Base-by-base conservation (phyloP, 2,329 filamentous ascomycete genomes). In the Fusarium continuum region DNA sequence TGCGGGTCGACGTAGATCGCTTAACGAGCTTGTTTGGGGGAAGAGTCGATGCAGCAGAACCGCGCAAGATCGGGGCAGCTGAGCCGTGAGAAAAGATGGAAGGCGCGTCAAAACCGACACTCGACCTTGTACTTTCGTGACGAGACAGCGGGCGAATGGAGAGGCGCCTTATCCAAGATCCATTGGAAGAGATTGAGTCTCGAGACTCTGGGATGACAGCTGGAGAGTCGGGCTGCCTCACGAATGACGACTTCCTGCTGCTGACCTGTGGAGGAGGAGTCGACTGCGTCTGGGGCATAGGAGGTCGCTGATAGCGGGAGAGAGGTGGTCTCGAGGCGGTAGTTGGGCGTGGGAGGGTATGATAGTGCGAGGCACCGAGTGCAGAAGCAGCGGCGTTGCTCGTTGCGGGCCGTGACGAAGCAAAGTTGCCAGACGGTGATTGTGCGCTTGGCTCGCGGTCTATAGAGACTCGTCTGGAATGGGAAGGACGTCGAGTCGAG, bases 1-100 rank as follows among this genome's bases (percentile, higher is more conserved):
- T 72, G 46, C 83, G 82, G 40, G 80, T 78, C 17, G 89, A 86
- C 4, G 88, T 83, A 31, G 85, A 82, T 58, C 90, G 86, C 77
- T 94, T 94, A 47, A 93, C 90, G 34, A 93, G 81, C 78, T 92
- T 93, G 75, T 93, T 93, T 16, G 87, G 88, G 8, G 85, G 79
- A 26, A 86, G 75, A 59, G 81, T 81, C 66, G 74, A 76, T 64
- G 73, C 77, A 16, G 74, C 58, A 16, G 79, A 72, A 36, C 60
- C 61, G 28, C 71, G 64, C 19, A 78, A 75, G 55, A 92, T 89
- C 14, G 89, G 88, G 20, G 83, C 86, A 2, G 82, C 84, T 29
- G 90, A 92, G 56, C 83, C 85, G 76, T 91, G 84, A 16, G 88
- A 91, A 72, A 86, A 85, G 40, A 91, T 74, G 3, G 89, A 89